Conservation (phyloP, 495 filamentous ascomycete species). For the Hyaloscypha bicolor region DNA sequence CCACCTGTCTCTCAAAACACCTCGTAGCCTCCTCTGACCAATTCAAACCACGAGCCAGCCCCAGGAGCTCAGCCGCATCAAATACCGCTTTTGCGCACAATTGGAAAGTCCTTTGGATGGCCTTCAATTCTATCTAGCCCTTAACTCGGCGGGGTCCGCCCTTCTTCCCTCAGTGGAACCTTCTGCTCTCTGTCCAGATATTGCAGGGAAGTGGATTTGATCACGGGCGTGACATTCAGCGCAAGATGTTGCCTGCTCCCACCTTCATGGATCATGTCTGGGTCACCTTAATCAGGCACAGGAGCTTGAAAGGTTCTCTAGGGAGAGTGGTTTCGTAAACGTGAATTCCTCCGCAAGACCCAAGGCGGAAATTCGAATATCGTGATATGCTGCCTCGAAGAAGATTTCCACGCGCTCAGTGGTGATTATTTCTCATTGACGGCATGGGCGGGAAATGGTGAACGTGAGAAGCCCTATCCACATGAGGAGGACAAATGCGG, state of each 20-base stretch:
- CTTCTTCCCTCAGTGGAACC: neutral
- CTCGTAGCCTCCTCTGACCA: too few relatives aligned
- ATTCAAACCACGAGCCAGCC: neutral
- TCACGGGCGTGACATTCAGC: neutral
- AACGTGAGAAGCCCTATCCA: constrained; percentile 1
- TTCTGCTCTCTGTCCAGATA: neutral
- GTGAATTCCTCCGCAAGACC: neutral
- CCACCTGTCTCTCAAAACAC: too few relatives aligned
- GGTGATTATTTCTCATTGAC: neutral
- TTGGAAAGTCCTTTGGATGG: neutral
- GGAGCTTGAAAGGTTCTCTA: neutral
- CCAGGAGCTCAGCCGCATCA: neutral
- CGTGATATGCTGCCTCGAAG: neutral
- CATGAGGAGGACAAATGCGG: neutral
- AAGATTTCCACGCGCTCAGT: neutral
- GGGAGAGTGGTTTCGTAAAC: neutral
- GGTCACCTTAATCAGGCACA: neutral
- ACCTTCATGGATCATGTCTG: too few relatives aligned
- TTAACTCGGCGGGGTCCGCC: neutral
- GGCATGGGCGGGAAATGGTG: neutral
- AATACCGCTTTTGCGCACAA: neutral
- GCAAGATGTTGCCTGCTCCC: neutral
- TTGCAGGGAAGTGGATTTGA: neutral
- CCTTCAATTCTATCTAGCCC: too few relatives aligned
- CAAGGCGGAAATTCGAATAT: neutral